Evolutionary conservation across 352 stramenopile species (phyloP).

Genomic region (Phytophthora aleatoria): DNA sequence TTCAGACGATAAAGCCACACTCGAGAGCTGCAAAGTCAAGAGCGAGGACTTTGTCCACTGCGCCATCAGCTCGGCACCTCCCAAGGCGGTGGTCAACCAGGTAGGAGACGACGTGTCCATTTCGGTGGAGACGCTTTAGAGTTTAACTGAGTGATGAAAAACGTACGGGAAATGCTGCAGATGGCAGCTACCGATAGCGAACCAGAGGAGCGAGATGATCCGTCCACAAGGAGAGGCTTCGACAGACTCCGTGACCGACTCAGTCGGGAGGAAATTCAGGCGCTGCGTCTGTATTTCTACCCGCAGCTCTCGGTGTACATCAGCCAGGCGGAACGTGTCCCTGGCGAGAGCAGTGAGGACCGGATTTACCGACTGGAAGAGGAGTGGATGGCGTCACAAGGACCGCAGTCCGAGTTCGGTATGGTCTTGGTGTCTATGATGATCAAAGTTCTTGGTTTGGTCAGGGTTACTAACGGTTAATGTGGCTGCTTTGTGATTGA

Average conservation of each 20-base stretch:
- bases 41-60: conserved; percentile 88
- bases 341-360: conserved; percentile 82
- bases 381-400: conserved; percentile 88
- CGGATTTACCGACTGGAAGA: conserved; percentile 89
- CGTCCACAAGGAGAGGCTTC: conserved; percentile 64
- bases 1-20: conserved; percentile 77
- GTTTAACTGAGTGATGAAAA: conserved; percentile 11
- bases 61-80: conserved; percentile 78
- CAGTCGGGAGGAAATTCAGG: conserved; percentile 87
- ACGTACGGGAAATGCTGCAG: conserved; percentile 6
- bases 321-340: conserved; percentile 75
- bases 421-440: conserved; percentile 10
- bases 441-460: background rate
- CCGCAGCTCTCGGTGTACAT: conserved; percentile 86
- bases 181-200: conserved; percentile 44
- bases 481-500: background rate
- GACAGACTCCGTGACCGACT: conserved; percentile 80
- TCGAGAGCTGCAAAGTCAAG: conserved; percentile 80
- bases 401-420: conserved; percentile 90
- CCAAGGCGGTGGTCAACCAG: conserved; percentile 81
- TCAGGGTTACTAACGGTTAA: background rate
- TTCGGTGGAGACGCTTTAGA: background rate
- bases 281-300: conserved; percentile 86
- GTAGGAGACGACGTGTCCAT: conserved; percentile 26
- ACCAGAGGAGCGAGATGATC: conserved; percentile 65